A percentile compares a stretch with the other conserved stretches of the same genome.
Evolutionary conservation across 495 filamentous ascomycete genomes (phyloP).

Genomic region (Lasiosphaeria hispida): DNA sequence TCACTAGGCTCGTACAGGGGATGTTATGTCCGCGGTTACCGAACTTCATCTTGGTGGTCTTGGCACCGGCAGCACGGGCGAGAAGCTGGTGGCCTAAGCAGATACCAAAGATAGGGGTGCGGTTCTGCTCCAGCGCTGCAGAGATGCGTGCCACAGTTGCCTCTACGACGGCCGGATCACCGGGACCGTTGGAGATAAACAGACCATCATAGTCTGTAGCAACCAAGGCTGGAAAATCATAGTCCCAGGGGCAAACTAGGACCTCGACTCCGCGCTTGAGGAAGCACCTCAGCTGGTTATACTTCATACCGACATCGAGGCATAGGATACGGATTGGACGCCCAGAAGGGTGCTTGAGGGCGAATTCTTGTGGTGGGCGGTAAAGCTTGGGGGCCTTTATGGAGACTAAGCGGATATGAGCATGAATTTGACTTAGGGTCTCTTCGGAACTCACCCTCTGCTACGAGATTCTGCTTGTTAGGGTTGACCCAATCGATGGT

Average conservation of each 20-base stretch:
- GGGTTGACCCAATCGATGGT: conserved; percentile 84
- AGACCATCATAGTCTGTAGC: conserved; percentile 88
- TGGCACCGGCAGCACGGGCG: conserved; percentile 83
- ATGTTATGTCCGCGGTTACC: conserved; percentile 99
- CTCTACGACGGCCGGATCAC: conserved; percentile 83
- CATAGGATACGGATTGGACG: conserved; percentile 82
- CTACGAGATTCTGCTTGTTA: conserved; percentile 86
- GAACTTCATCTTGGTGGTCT: conserved; percentile 95
- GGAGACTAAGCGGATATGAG: conserved; percentile 65
- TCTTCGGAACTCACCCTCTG: conserved; percentile 71
- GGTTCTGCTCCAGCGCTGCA: conserved; percentile 66
- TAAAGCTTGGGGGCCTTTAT: conserved; percentile 79
- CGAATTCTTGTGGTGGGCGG: conserved; percentile 60
- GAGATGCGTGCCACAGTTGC: conserved; percentile 73
- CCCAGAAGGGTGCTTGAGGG: conserved; percentile 80
- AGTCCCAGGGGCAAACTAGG: conserved; percentile 90
- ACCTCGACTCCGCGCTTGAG: conserved; percentile 91
- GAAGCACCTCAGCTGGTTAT: conserved; percentile 93
- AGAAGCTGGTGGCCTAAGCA: conserved; percentile 95
- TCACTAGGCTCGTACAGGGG: conserved; percentile 90
- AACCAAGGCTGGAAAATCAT: conserved; percentile 74
- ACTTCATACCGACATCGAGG: conserved; percentile 95
- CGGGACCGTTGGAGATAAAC: conserved; percentile 96
- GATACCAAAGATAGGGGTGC: conserved; percentile 91
- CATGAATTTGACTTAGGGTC: conserved; percentile 11